Evolutionary conservation across 2,329 filamentous ascomycete genomes (phyloP), one percentile per base, ranked within the genome.

Genomic region (Neonectria magnoliae): DNA sequence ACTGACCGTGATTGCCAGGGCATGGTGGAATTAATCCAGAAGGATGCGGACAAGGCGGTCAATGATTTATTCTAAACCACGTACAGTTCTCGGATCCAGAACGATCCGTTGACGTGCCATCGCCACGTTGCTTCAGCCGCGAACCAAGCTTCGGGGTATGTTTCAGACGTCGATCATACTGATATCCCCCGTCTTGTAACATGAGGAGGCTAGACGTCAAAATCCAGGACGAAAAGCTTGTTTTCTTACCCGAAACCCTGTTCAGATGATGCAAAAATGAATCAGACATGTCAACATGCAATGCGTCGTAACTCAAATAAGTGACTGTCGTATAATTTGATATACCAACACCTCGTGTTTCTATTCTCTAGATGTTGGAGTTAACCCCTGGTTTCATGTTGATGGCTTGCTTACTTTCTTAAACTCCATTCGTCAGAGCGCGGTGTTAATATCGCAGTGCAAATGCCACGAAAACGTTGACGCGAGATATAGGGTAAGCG

Each of bases 1-100:
- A 33, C 73, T 80, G 51, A 80, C 70, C 36, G 11, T 36, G 33
- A 27, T 2, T 42, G 25, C 52, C 65, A 97, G 93, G 96, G 95
- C 29, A 99, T 99, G 96, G 81, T 96, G 59, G 94, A 97, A 33
- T 81, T 99, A 74, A 97, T 99, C 75, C 92, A 93, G 76, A 92
- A 94, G 73, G 96, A 99, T 77, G 93, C 94, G 9, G 94, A 98
- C 78, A 98, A 98, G 82, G 90, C 91, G 16, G 91, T 99, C 68
- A 88, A 93, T 69, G 94, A 97, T 78, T 82, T 99, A 64, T 90
- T 97, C 72, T 96, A 77, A 29, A 52, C 50, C 14, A 41, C 16
- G 25, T 13, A 48, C 9, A 14, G 2, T 48, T 5, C 33, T 45
- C 44, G 47, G 47, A 57, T 62, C 27, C 29, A n/a, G 31, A 18